Base-by-base conservation (phyloP, 495 filamentous ascomycete genomes). In the Durotheca rogersii region DNA sequence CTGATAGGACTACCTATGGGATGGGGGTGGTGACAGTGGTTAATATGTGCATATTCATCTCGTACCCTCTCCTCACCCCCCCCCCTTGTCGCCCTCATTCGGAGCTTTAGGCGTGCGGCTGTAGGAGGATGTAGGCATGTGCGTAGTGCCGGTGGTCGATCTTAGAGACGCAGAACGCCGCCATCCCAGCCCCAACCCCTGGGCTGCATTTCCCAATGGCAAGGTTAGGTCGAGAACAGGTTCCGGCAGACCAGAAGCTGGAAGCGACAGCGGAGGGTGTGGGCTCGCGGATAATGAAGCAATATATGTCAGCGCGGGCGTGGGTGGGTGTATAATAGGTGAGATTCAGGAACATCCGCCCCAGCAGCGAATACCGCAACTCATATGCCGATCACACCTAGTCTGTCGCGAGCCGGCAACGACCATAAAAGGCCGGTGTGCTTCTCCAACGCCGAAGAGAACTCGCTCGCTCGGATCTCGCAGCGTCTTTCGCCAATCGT, bases 131-230 rank as follows among this genome's bases (percentile, higher is more conserved):
- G n/a, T n/a, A n/a, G n/a, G n/a, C n/a, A n/a, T n/a, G n/a, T n/a
- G n/a, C n/a, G 56, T 54, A 59, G 45, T 50, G 46, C 56, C 50
- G 56, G 50, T 41, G 53, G 56, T 47, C 25, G 50, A 59, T 59
- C 50, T 52, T 31, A 10, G 16, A 47, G 4, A 41, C 53, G 31
- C 19, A 41, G 47, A 47, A 54, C 21, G 41, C 34, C 31, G 45
- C 31, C 49, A 34, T 36, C 33, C 14, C 31, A 35, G 17, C n/a
- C 14, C 27, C 11, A 6, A 41, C 45, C 56, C 56, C 50, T 50
- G 45, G 36, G 38, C 36, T 20, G 36, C 27, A 6, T 47, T 47
- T 29, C 38, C 20, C 37, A 36, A 45, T 45, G 17, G 35, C 50
- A 40, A n/a, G 53, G 34, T 59, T 25, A 17, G 51, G 56, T 51